phyloP scores from a whole-genome alignment of 257 asterid genomes.

The Petrea volubilis region DNA sequence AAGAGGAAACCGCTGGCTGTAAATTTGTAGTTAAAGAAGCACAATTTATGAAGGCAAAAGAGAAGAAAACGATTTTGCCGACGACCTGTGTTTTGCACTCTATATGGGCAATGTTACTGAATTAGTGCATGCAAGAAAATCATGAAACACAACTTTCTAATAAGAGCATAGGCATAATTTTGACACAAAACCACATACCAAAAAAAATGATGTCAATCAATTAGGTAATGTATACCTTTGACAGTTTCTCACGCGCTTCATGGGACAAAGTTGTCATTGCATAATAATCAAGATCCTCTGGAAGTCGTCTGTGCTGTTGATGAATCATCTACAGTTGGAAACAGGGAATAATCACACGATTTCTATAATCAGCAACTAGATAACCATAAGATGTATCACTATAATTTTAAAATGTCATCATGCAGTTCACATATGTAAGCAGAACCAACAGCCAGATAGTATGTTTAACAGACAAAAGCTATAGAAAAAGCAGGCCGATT shows the following conservation, averaged over 20 bases:
- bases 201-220: background rate
- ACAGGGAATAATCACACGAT: conserved; percentile 22
- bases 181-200: background rate
- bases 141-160: background rate
- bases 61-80: background rate
- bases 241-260: conserved; percentile 92
- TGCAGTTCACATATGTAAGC: background rate
- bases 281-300: conserved; percentile 74
- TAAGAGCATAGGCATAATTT: background rate
- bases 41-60: too few relatives aligned
- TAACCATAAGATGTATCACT: background rate
- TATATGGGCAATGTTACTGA: background rate
- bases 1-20: too few relatives aligned
- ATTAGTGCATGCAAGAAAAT: background rate
- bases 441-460: background rate
- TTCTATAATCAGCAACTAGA: background rate
- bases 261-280: conserved; percentile 80
- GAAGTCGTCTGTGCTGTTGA: conserved; percentile 77
- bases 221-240: conserved; percentile 59
- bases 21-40: background rate
- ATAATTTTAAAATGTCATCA: background rate
- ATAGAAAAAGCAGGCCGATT: background rate
- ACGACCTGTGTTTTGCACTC: background rate
- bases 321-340: conserved; percentile 73
- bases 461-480: background rate